phyloP scores from a whole-genome alignment of 345 rosid genomes.

The Ceriops zippeliana region DNA sequence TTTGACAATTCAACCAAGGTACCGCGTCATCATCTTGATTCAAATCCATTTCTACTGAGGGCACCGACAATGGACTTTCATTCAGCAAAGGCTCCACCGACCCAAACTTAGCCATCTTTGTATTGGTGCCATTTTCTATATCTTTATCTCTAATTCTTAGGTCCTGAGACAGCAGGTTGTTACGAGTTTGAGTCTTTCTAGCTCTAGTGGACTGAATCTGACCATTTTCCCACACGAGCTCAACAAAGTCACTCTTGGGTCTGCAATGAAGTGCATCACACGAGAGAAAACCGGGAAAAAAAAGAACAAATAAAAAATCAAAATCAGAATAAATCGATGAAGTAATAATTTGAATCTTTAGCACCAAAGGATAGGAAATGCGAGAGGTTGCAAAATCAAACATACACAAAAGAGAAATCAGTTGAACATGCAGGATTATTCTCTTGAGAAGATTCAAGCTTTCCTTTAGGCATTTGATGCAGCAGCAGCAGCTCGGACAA shows the following conservation, averaged over 20 bases:
- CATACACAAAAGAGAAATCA: constrained; percentile 54
- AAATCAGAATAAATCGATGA: constrained; percentile 1
- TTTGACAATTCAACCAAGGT: constrained; percentile 62
- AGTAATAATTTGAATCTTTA: background rate
- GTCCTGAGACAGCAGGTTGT: constrained; percentile 15
- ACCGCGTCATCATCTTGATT: constrained; percentile 62
- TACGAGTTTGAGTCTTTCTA: constrained; percentile 33
- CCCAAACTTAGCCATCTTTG: constrained; percentile 33
- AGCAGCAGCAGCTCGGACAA: constrained; percentile 68
- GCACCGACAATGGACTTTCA: constrained; percentile 47
- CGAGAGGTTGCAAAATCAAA: constrained; percentile 17
- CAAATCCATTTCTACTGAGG: constrained; percentile 45
- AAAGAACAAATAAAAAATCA: background rate
- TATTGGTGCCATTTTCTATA: constrained; percentile 24
- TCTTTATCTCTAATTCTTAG: constrained; percentile 36
- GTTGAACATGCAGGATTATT: constrained; percentile 33
- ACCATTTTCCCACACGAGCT: constrained; percentile 81
- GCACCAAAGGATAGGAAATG: background rate
- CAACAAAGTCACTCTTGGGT: constrained; percentile 56
- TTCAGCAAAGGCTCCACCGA: constrained; percentile 28
- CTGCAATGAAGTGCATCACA: constrained; percentile 36
- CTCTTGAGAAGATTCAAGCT: constrained; percentile 44
- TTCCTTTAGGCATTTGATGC: constrained; percentile 42
- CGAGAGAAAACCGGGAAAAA: background rate
- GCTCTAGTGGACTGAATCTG: constrained; percentile 57